Conservation (phyloP, 257 asterid genomes). For the Catharanthus roseus region DNA sequence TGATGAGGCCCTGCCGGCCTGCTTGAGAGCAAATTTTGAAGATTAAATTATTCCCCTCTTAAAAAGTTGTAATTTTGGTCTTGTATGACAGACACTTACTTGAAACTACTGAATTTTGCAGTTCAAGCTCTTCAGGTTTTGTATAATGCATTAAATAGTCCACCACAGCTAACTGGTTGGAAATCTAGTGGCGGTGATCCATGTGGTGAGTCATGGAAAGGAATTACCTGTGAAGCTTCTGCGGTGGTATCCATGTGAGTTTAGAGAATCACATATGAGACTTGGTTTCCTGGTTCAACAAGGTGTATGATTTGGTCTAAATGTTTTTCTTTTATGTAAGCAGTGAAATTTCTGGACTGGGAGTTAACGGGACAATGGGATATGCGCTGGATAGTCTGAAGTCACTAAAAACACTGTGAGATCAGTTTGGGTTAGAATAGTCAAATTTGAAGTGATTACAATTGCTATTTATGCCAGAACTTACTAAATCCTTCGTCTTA, state of each 20-base stretch:
- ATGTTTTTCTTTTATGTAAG: conserved; percentile 24
- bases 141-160: conserved; percentile 68
- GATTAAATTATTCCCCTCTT: neutral
- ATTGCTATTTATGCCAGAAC: neutral
- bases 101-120: conserved; percentile 31
- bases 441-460: neutral
- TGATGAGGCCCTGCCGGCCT: conserved; percentile 5
- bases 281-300: conserved; percentile 7
- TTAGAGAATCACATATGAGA: neutral
- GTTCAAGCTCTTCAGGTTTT: conserved; percentile 84
- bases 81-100: neutral
- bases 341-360: conserved; percentile 78
- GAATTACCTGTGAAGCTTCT: conserved; percentile 73
- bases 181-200: conserved; percentile 88
- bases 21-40: neutral
- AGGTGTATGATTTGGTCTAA: conserved; percentile 5
- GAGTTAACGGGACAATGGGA: conserved; percentile 83
- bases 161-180: conserved; percentile 80
- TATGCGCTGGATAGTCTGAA: conserved; percentile 65
- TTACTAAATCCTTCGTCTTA: conserved; percentile 2
- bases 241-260: conserved; percentile 84
- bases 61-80: neutral
- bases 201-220: conserved; percentile 90
- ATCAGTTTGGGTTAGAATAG: conserved; percentile 1
- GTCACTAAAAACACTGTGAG: conserved; percentile 78